A percentile compares a stretch with the other conserved stretches of the same genome.
These are phyloP conservation scores for Metarhizium brunneum DNA, from an alignment of 2,329 filamentous ascomycete genomes.

Conservation along the genomic window DNA sequence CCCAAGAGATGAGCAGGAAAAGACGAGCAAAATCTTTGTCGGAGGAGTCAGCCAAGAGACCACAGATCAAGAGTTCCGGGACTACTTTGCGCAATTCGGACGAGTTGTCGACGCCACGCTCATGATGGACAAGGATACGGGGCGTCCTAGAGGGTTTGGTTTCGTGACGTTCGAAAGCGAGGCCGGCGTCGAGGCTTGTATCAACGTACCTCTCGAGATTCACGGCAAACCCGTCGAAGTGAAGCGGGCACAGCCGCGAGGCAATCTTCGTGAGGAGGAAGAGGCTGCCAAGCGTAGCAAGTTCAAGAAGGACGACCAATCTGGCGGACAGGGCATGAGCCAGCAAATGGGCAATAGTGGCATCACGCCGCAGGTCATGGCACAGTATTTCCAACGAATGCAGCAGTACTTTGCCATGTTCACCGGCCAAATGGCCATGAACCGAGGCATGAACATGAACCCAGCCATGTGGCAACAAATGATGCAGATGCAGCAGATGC, in stretches of 20 bases:
- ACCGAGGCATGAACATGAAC: conserved; percentile 62
- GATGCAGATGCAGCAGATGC: conserved; percentile 69
- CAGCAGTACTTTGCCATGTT: conserved; percentile 94
- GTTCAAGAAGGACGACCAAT: conserved; percentile 45
- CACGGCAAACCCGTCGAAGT: conserved; percentile 96
- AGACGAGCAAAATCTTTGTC: conserved; percentile 97
- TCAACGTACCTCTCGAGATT: conserved; percentile 79
- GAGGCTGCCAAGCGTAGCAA: conserved; percentile 55
- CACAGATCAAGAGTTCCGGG: conserved; percentile 89
- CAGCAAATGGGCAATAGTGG: conserved; percentile 42
- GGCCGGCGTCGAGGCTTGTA: conserved; percentile 83
- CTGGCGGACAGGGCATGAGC: conserved; percentile 22
- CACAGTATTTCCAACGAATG: conserved; percentile 97
- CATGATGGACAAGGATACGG: conserved; percentile 99
- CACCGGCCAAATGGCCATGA: conserved; percentile 89
- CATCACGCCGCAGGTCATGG: conserved; percentile 96
- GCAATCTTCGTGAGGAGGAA: conserved; percentile 88
- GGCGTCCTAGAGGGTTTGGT: conserved; percentile 89
- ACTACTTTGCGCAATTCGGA: conserved; percentile 95
- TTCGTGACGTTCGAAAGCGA: conserved; percentile 98
- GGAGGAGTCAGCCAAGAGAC: conserved; percentile 96
- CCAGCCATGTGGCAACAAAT: conserved; percentile 68
- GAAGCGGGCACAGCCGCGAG: conserved; percentile 92
- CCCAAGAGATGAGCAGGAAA: conserved; percentile 93
- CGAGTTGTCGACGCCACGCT: conserved; percentile 93